Base-by-base conservation (phyloP, 1,284 basidiomycete genomes). In the Cutaneotrichosporon sp. region DNA sequence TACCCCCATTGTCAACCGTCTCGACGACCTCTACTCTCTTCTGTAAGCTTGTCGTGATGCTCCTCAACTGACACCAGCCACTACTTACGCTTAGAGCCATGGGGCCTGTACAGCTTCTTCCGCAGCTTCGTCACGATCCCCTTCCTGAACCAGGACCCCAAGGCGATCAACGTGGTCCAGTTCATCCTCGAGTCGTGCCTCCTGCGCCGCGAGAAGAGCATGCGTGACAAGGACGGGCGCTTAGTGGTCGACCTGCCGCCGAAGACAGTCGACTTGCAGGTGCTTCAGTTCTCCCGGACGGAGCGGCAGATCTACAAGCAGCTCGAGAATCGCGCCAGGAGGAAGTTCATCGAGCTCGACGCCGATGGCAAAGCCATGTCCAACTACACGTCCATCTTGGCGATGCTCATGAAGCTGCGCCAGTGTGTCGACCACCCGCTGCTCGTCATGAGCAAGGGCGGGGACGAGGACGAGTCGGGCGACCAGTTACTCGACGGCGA, bases 1-100 rank as follows among this genome's bases (percentile, higher is more conserved):
- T 33, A 98, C 95, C 11, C 95, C 95, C 0, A 98, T 99, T 65
- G 92, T 98, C 62, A 99, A 99, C 75, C 87, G 89, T 54, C 83
- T 98, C 5, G 95, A 97, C 65, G 95, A 98, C 72, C 81, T 99
- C 8, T 95, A 90, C 71, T 94, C 91, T 0, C 82, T 97, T 2
- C 79, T 97, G 89, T 91, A 62, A 70, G 87, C 75, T 10, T 22
- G 34, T 2, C 4, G 11, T 2, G 34, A 14, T 16, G 18, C 11
- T 7, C 27, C 14, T 10, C 9, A 55, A 20, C 50, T 42, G 36
- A 31, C 34, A 31, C 5, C 67, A 92, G 91, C 24, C 91, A 89
- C 80, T 98, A 95, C 81, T 83, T 98, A 16, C 84, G 87, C 55
- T 91, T 94, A 70, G 88, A 89, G 67, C 95, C 95, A 0, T 97